These are phyloP conservation scores for Rosa multiflora DNA, from an alignment of 306 rosid species.

Conservation along the genomic window DNA sequence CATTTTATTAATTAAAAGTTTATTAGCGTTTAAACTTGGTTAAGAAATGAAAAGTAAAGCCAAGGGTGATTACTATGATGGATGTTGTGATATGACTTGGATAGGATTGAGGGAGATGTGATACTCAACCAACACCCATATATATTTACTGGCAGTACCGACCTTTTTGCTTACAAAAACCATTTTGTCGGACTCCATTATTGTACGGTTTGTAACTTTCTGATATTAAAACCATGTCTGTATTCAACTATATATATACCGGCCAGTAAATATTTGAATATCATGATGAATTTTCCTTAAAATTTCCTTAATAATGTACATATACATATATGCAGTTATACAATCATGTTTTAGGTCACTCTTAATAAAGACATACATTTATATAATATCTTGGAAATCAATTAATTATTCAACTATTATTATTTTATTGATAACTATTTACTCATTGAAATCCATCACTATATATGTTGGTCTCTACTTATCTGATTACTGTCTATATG, in stretches of 20 bases:
- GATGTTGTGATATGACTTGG: constrained; percentile 13
- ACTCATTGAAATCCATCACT: too few species aligned
- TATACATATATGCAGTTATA: too few species aligned
- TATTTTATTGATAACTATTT: too few species aligned
- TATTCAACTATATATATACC: background rate
- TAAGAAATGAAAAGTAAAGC: background rate
- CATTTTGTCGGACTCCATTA: constrained; percentile 4
- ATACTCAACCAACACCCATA: background rate
- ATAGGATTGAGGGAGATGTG: constrained; percentile 20
- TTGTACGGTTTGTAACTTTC: background rate
- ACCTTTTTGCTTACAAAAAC: constrained; percentile 2
- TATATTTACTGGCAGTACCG: background rate
- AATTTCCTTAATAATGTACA: background rate
- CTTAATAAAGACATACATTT: too few species aligned
- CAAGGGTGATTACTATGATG: background rate
- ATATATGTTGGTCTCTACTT: too few species aligned
- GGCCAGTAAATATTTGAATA: background rate
- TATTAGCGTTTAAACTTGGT: background rate
- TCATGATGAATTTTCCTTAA: background rate
- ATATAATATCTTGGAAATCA: too few species aligned
- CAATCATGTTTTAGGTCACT: too few species aligned
- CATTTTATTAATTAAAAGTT: background rate
- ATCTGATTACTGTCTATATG: too few species aligned
- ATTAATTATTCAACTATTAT: too few species aligned
- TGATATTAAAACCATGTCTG: background rate